Conservation (phyloP, 1,139 yeast genomes). For the Groenewaldozyma sp. region DNA sequence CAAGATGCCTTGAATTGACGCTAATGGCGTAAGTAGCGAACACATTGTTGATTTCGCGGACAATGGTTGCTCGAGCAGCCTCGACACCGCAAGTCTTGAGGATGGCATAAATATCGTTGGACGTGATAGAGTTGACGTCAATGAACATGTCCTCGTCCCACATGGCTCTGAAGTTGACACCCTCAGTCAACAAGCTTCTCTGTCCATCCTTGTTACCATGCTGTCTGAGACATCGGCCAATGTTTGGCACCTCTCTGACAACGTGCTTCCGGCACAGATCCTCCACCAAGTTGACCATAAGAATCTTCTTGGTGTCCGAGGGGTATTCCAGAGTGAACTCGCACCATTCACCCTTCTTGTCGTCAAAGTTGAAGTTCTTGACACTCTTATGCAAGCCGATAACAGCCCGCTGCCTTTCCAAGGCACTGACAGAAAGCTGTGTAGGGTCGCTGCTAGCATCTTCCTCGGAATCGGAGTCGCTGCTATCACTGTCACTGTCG, state of each 20-base stretch:
- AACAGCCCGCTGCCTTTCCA: slow-evolving; percentile 79
- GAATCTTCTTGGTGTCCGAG: slow-evolving; percentile 81
- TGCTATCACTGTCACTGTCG: slow-evolving; percentile 25
- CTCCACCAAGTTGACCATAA: slow-evolving; percentile 96
- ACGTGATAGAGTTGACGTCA: slow-evolving; percentile 76
- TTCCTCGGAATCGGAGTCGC: slow-evolving; percentile 9
- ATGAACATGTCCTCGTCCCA: slow-evolving; percentile 96
- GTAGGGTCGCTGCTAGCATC: slow-evolving; percentile 22
- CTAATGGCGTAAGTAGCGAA: slow-evolving; percentile 94
- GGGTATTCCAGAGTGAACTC: slow-evolving; percentile 76
- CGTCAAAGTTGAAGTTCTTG: slow-evolving; percentile 82
- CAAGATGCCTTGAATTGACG: slow-evolving; percentile 90
- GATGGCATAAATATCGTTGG: slow-evolving; percentile 90
- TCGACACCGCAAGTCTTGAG: slow-evolving; percentile 93
- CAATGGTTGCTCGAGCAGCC: slow-evolving; percentile 97
- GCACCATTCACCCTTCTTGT: slow-evolving; percentile 84
- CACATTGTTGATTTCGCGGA: slow-evolving; percentile 89
- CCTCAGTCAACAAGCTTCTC: slow-evolving; percentile 86
- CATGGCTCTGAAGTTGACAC: slow-evolving; percentile 95
- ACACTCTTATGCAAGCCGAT: slow-evolving; percentile 63
- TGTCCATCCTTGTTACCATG: slow-evolving; percentile 52
- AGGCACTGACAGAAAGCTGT: slow-evolving; percentile 49
- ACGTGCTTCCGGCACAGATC: slow-evolving; percentile 84
- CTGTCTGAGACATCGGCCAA: slow-evolving; percentile 91
- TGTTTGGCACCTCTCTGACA: slow-evolving; percentile 83